A percentile compares a stretch with the other conserved stretches of the same genome.
Conservation (phyloP, 2,329 filamentous ascomycete species). For the Cryphonectria naterciae region DNA sequence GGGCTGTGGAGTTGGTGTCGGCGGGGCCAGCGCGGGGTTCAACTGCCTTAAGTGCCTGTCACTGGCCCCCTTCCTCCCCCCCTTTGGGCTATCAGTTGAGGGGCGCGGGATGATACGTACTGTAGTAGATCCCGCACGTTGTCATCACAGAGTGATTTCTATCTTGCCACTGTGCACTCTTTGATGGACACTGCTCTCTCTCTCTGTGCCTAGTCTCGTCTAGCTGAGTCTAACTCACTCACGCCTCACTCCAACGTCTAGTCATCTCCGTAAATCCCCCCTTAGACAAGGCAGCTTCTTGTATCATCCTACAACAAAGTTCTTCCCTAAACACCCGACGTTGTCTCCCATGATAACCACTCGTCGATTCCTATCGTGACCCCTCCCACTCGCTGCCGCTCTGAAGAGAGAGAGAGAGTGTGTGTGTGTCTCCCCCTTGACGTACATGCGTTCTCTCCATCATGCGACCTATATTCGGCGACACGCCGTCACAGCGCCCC, state of each 20-base stretch:
- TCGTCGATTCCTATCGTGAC: background rate
- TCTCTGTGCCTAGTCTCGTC: background rate
- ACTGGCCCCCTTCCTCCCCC: background rate
- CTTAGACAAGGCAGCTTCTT: background rate
- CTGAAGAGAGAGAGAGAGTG: background rate
- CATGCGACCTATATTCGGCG: constrained; percentile 53
- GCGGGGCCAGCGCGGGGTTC: constrained; percentile 15
- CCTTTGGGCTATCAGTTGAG: background rate
- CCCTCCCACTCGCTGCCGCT: constrained; percentile 3
- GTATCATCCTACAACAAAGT: background rate
- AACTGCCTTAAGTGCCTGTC: background rate
- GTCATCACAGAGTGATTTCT: background rate
- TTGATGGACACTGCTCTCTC: constrained; percentile 1
- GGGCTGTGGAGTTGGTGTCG: background rate
- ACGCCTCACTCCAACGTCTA: background rate
- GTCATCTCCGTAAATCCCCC: background rate
- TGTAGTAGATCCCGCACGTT: background rate
- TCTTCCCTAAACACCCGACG: background rate
- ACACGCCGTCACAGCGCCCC: constrained; percentile 46
- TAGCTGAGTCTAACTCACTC: background rate
- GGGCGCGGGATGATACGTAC: background rate
- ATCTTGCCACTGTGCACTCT: background rate
- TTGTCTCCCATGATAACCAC: constrained; percentile 20
- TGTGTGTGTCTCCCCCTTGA: background rate
- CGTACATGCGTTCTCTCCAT: constrained; percentile 28